Percentiles rank a stretch among this genome's conserved stretches.
Conservation (phyloP, 2,329 filamentous ascomycete genomes). For the Cercospora canescens region DNA sequence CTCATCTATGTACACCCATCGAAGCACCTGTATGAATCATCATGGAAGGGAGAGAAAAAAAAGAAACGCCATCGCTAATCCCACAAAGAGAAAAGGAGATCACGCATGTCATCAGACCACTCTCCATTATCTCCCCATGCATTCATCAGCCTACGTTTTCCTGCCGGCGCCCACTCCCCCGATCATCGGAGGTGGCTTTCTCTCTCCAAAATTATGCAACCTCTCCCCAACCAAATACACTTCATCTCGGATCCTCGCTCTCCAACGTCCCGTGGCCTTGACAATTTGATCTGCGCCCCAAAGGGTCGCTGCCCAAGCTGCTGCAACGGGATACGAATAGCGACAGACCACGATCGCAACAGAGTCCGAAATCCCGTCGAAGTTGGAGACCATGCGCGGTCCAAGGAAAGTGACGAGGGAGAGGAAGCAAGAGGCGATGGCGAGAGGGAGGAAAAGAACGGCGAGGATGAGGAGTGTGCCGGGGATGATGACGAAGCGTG, state of each 20-base stretch:
- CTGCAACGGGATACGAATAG: conserved; percentile 69
- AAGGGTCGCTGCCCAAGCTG: conserved; percentile 13
- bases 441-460: conserved; percentile 66
- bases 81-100: conserved; percentile 1
- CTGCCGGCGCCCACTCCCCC: conserved; percentile 36
- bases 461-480: conserved; percentile 60
- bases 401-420: conserved; percentile 5
- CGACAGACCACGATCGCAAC: conserved; percentile 52
- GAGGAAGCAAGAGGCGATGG: conserved; percentile 56
- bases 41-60: too few species aligned
- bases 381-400: conserved; percentile 4
- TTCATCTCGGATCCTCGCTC: conserved; percentile 82
- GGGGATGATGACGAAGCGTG: conserved; percentile 83
- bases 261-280: conserved; percentile 71
- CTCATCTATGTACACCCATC: neutral
- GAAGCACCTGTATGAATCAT: neutral
- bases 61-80: conserved; percentile 12
- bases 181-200: conserved; percentile 34
- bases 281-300: conserved; percentile 37
- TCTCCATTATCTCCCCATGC: neutral
- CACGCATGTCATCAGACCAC: neutral
- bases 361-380: neutral
- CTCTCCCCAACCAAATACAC: conserved; percentile 94
- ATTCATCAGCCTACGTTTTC: conserved; percentile 23
- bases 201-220: conserved; percentile 87